A percentile compares a stretch with the other conserved stretches of the same genome.
phyloP scores from a whole-genome alignment of 192 early-diverging fungal genomes.

The Geranomyces michiganensis region DNA sequence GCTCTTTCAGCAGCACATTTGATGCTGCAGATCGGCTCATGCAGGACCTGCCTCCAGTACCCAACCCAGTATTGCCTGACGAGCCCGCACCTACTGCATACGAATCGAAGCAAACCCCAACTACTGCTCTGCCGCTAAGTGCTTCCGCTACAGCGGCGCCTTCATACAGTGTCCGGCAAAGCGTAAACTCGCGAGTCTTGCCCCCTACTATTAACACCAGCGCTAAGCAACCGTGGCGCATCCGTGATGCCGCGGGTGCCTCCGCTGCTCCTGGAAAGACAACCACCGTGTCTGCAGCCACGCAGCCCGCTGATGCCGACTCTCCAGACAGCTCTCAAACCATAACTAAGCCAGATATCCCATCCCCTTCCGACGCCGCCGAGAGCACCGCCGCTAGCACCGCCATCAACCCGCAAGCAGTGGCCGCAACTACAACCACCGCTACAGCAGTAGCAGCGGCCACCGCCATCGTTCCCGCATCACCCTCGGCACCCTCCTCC shows the following conservation, averaged over 20 bases:
- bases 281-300: no score
- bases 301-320: not conserved
- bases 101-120: not conserved
- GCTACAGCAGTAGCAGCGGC: not conserved
- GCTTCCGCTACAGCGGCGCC: not conserved
- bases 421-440: not conserved
- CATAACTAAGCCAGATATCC: not conserved
- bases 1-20: not conserved
- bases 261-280: no score
- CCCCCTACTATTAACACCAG: not conserved
- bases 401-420: not conserved
- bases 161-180: no score
- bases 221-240: not conserved
- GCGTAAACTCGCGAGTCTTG: not conserved
- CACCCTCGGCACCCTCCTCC: not conserved
- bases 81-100: not conserved
- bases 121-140: not conserved
- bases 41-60: not conserved
- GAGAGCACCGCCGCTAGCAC: not conserved
- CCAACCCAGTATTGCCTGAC: not conserved
- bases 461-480: not conserved
- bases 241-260: not conserved
- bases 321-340: slow-evolving; percentile 16
- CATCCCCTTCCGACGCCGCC: not conserved
- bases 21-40: slow-evolving; percentile 1